These are phyloP conservation scores for Leucaena leucocephala DNA, from an alignment of 306 rosid genomes.

Conservation along the genomic window DNA sequence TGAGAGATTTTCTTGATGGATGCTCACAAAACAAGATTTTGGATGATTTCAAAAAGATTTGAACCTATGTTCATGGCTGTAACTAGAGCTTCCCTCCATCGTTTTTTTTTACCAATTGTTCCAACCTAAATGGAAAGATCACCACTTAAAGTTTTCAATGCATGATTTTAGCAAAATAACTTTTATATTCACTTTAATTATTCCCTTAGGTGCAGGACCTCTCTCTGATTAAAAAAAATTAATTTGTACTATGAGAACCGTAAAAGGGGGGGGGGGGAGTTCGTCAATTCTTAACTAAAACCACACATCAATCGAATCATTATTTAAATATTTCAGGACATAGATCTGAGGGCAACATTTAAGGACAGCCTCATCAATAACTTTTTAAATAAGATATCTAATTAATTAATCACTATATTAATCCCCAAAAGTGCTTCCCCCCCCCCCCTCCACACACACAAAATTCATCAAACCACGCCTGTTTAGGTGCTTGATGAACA, in stretches of 20 bases:
- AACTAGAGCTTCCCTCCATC: not conserved
- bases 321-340: not conserved
- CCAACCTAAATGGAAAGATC: not conserved
- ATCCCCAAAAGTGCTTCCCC: not conserved
- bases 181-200: not conserved
- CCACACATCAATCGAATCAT: not conserved
- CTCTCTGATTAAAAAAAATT: not conserved
- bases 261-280: not conserved
- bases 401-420: not conserved
- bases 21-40: not conserved
- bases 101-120: not conserved
- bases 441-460: too few relatives aligned
- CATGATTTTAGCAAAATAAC: not conserved
- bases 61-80: not conserved
- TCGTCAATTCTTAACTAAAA: not conserved
- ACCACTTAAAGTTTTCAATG: not conserved
- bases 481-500: conserved; percentile 23
- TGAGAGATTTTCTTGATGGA: not conserved
- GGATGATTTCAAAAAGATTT: not conserved
- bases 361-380: not conserved
- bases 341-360: not conserved
- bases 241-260: not conserved
- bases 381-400: not conserved
- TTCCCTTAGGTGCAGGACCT: not conserved
- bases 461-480: not conserved